Conservation (phyloP, 306 rosid genomes). For the Astragalus glycyphyllos region DNA sequence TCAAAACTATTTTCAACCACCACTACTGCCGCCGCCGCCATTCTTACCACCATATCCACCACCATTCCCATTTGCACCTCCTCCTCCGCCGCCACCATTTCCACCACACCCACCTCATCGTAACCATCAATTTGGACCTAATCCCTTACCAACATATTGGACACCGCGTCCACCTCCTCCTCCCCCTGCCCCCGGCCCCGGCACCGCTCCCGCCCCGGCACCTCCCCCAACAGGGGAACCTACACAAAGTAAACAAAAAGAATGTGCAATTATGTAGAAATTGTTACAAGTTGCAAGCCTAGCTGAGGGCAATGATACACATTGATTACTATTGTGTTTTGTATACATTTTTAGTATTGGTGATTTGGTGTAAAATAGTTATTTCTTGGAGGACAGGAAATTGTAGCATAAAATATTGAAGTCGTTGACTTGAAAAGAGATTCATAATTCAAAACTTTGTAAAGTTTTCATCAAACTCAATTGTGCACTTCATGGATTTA, state of each 20-base stretch:
- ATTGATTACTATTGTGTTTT: not conserved
- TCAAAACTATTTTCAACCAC: not conserved
- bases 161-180: too few relatives aligned
- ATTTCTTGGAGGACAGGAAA: not conserved
- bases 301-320: not conserved
- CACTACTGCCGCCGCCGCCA: too few relatives aligned
- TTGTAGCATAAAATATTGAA: too few relatives aligned
- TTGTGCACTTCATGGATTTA: too few relatives aligned
- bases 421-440: too few relatives aligned
- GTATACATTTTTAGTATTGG: not conserved
- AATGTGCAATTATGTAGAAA: constrained; percentile 39
- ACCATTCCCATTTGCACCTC: not conserved
- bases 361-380: not conserved
- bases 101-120: not conserved
- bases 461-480: too few relatives aligned
- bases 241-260: not conserved
- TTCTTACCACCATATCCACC: not conserved
- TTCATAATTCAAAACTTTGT: too few relatives aligned
- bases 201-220: too few relatives aligned
- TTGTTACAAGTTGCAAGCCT: not conserved
- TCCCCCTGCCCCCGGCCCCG: not conserved
- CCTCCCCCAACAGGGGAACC: not conserved
- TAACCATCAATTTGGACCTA: too few relatives aligned
- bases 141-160: too few relatives aligned
- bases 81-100: not conserved